A percentile compares a stretch with the other conserved stretches of the same genome.
Conservation (phyloP, 1,284 basidiomycete genomes). For the Microbotryum scabiosae region DNA sequence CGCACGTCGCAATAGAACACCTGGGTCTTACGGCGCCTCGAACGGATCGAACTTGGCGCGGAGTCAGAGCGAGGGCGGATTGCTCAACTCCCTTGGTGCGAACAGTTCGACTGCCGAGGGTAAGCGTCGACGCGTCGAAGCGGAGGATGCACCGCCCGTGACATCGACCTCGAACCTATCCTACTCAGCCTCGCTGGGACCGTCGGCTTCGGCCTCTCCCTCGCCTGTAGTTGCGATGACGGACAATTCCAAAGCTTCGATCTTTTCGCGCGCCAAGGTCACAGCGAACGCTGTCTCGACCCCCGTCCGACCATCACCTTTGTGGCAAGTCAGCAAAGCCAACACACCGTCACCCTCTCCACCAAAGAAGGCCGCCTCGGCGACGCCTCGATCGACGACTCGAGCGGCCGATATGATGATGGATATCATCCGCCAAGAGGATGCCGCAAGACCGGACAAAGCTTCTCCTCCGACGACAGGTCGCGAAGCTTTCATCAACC, state of each 20-base stretch:
- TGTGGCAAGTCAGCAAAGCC: slow-evolving; percentile 28
- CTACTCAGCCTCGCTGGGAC: background rate
- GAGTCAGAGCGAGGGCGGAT: slow-evolving; percentile 10
- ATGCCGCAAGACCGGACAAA: background rate
- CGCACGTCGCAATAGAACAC: slow-evolving; percentile 1
- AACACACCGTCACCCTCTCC: slow-evolving; percentile 11
- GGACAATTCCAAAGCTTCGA: background rate
- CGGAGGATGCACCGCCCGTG: slow-evolving; percentile 2
- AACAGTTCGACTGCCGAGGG: slow-evolving; percentile 5
- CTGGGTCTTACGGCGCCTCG: background rate
- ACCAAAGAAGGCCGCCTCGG: background rate
- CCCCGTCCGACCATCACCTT: slow-evolving; percentile 18
- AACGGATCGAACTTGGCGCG: background rate
- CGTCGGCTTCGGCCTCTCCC: background rate
- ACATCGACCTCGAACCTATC: slow-evolving; percentile 6
- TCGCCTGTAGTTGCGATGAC: background rate
- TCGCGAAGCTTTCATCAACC: slow-evolving; percentile 20
- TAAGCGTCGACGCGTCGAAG: slow-evolving; percentile 16
- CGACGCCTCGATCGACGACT: background rate
- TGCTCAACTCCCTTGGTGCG: background rate
- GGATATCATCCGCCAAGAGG: slow-evolving; percentile 19
- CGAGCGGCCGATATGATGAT: slow-evolving; percentile 28
- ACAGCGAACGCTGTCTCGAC: slow-evolving; percentile 2
- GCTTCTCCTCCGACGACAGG: background rate
- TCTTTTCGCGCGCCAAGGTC: background rate